Conservation (phyloP, 257 asterid species). For the Nicotiana tabacum region DNA sequence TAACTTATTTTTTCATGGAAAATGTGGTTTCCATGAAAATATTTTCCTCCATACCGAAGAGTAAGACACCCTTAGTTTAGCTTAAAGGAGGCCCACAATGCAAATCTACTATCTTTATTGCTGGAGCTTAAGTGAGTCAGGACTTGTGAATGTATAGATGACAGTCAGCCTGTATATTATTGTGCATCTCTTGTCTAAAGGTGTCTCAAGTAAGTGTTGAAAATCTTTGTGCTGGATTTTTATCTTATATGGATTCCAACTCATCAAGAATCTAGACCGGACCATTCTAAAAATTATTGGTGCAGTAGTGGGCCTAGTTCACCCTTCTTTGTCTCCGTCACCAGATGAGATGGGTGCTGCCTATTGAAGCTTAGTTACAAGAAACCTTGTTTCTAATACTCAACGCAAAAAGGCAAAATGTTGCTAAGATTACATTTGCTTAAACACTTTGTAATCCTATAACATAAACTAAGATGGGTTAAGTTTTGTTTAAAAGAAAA, state of each 20-base stretch:
- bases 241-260: slow-evolving; percentile 10
- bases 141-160: background rate
- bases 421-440: background rate
- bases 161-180: background rate
- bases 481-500: background rate
- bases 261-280: background rate
- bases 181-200: background rate
- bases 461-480: background rate
- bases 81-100: background rate
- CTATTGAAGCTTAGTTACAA: background rate
- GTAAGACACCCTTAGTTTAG: too few relatives aligned
- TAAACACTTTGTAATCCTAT: background rate
- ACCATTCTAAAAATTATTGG: background rate
- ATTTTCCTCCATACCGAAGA: too few relatives aligned
- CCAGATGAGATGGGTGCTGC: background rate
- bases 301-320: background rate
- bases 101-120: background rate
- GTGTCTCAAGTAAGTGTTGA: background rate
- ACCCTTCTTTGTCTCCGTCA: slow-evolving; percentile 1
- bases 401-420: background rate
- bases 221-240: background rate
- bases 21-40: too few relatives aligned
- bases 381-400: background rate
- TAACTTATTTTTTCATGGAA: too few relatives aligned
- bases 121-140: background rate